phyloP scores from a whole-genome alignment of 192 early-diverging fungal genomes.

The Borealophlyctis nickersoniae region DNA sequence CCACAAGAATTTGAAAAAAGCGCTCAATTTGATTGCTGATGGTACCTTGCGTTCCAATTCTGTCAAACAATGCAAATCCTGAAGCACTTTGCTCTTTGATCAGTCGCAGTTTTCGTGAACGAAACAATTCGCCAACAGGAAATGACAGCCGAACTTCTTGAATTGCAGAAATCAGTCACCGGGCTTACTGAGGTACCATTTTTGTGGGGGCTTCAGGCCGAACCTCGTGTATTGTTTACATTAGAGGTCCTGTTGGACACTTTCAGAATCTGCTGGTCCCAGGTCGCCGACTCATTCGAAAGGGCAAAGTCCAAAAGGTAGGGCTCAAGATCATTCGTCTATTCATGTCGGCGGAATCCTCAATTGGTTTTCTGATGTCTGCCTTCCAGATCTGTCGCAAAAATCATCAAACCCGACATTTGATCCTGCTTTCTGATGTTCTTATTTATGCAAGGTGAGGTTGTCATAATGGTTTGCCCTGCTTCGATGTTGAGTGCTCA shows the following conservation, averaged over 20 bases:
- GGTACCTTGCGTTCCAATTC: too few species aligned
- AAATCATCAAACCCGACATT: constrained; percentile 64
- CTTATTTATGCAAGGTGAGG: constrained; percentile 59
- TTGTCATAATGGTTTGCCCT: not conserved
- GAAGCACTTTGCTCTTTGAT: too few species aligned
- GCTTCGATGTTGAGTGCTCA: not conserved
- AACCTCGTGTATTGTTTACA: too few species aligned
- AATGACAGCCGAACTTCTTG: constrained; percentile 65
- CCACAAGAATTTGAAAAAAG: constrained; percentile 63
- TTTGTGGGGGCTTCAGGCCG: too few species aligned
- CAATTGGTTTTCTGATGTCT: not conserved
- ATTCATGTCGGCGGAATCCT: not conserved
- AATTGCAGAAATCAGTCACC: constrained; percentile 62
- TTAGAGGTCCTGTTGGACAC: too few species aligned
- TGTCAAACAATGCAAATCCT: too few species aligned
- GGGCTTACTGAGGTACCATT: constrained; percentile 57
- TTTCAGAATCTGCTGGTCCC: constrained; percentile 63
- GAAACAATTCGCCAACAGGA: constrained; percentile 79
- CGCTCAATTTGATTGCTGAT: constrained; percentile 57
- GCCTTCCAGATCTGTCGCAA: constrained; percentile 63
- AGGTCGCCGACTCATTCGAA: constrained; percentile 63
- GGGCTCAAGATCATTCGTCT: not conserved
- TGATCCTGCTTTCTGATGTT: constrained; percentile 77
- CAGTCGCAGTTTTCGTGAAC: constrained; percentile 73
- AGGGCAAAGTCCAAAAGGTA: constrained; percentile 61